A percentile compares a stretch with the other conserved stretches of the same genome.
Conservation (phyloP, 2,329 filamentous ascomycete genomes). For the Conoideocrella luteorostrata region DNA sequence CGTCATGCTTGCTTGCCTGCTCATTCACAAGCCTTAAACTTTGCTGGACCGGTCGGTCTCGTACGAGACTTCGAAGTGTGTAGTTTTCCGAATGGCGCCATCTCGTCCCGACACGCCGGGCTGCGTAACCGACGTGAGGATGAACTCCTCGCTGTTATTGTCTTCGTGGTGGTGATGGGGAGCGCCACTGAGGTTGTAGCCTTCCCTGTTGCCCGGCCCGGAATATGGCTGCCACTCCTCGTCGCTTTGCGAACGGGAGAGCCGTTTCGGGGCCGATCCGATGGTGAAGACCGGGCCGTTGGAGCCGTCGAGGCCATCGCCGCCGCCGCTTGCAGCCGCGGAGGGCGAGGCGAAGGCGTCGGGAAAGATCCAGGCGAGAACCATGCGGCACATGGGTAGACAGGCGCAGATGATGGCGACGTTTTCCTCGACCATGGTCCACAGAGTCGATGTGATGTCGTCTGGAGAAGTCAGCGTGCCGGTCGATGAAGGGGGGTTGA, state of each 20-base stretch:
- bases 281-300: constrained; percentile 14
- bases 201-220: constrained; percentile 23
- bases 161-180: constrained; percentile 16
- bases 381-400: constrained; percentile 32
- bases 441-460: constrained; percentile 29
- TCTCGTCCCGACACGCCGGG: constrained; percentile 1
- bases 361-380: constrained; percentile 30
- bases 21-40: neutral
- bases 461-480: constrained; percentile 13
- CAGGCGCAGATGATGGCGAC: constrained; percentile 34
- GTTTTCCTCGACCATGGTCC: constrained; percentile 34
- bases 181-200: constrained; percentile 20
- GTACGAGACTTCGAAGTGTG: constrained; percentile 28
- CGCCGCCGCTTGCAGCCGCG: constrained; percentile 7
- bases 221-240: constrained; percentile 26
- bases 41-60: constrained; percentile 15
- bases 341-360: constrained; percentile 20
- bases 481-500: neutral
- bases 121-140: constrained; percentile 20
- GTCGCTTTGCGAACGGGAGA: constrained; percentile 11
- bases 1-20: neutral
- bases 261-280: constrained; percentile 12
- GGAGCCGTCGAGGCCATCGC: constrained; percentile 8
- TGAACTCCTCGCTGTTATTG: constrained; percentile 29
- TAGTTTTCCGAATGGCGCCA: constrained; percentile 28